Base-by-base conservation (phyloP, 129 eudicot species). In the Arctium minus region DNA sequence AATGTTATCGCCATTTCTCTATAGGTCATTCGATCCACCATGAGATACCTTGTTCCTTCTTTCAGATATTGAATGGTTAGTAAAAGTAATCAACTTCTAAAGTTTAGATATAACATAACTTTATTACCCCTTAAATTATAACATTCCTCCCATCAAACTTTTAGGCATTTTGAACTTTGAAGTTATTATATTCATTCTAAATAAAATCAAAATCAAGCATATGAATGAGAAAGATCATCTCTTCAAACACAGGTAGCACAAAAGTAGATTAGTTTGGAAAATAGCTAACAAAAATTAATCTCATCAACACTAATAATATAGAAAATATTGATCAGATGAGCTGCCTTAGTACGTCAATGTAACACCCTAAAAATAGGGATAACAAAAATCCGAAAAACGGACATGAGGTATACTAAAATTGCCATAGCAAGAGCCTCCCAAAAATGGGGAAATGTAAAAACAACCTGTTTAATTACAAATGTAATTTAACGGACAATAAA, bases 151-250 rank as follows among this genome's bases (percentile, higher is more conserved):
- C 27, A 22, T 22, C 27, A 22, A 22, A 22, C 27, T 22, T 22
- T 22, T 17, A 42, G 32, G 18, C 17, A 36, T 64, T 64, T 64
- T 40, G n/a, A 36, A 11, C 44, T 10, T 64, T 64, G 12, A 38
- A 64, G 62, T 78, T 29, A 37, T 2, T 27, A 50, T 68, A 44
- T 80, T 48, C 79, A 13, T 22, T 40, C 33, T 18, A 40, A 74
- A 7, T 11, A 30, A 31, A 73, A 33, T 65, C 69, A 31, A 82
- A 69, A 75, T 74, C 80, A 82, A 75, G 81, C 22, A 64, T 10
- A 65, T 64, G 6, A 78, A 68, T 5, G n/a, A 22, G 35, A 53
- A 48, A 35, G 22, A 46, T 30, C 40, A 46, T 44, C 68, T 46
- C 5, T 75, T 40, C 11, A 6, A 27, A 75, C 30, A 27, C 18